Conservation (phyloP, 495 filamentous ascomycete species). For the Penicillium waksmanii region DNA sequence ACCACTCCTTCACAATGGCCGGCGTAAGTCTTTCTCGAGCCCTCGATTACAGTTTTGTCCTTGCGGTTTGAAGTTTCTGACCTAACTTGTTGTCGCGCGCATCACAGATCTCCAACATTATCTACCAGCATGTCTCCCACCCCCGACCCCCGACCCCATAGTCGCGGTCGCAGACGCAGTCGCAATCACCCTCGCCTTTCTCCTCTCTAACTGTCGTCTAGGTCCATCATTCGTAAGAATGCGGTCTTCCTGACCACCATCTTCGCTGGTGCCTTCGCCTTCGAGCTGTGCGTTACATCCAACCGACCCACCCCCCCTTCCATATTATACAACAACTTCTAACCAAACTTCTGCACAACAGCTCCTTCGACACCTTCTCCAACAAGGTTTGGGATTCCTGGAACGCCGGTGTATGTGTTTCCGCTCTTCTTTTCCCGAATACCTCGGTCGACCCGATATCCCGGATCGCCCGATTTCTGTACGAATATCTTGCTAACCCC, state of each 20-base stretch:
- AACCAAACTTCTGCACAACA: conserved; percentile 41
- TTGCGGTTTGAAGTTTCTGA: conserved; percentile 11
- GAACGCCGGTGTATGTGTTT: conserved; percentile 80
- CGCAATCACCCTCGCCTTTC: conserved; percentile 11
- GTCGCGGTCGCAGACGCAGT: too few species aligned
- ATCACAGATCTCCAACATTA: conserved; percentile 57
- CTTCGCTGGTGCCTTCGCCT: conserved; percentile 85
- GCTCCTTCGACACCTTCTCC: conserved; percentile 74
- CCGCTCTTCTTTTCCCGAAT: neutral
- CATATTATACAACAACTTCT: conserved; percentile 12
- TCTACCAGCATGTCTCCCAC: conserved; percentile 80
- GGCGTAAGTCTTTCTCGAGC: conserved; percentile 38
- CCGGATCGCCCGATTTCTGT: conserved; percentile 2
- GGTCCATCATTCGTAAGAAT: conserved; percentile 83
- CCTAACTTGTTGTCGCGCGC: conserved; percentile 36
- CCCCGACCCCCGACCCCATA: too few species aligned
- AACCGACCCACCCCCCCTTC: conserved; percentile 2
- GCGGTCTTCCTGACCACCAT: conserved; percentile 81
- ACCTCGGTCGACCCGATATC: conserved; percentile 6
- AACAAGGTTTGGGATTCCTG: conserved; percentile 86
- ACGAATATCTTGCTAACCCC: conserved; percentile 36
- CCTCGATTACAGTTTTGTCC: too few species aligned
- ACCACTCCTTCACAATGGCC: conserved; percentile 53
- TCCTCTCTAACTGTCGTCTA: conserved; percentile 45
- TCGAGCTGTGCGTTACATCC: conserved; percentile 77